These are phyloP conservation scores for Chrysochromulina tobinii DNA, from an alignment of 78 protist species.

Conservation along the genomic window DNA sequence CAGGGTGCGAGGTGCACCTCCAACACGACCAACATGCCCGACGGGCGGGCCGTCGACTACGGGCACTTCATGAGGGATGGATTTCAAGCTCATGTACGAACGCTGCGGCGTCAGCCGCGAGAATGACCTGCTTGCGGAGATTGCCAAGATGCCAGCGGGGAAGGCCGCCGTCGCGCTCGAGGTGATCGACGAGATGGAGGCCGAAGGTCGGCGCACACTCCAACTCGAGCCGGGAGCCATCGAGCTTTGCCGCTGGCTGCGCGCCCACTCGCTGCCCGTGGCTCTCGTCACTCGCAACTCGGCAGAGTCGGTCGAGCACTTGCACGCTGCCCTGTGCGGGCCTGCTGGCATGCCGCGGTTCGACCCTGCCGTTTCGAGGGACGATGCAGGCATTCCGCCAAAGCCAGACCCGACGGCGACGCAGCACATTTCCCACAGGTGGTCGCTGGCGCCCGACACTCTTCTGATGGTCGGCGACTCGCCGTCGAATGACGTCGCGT, in stretches of 20 bases:
- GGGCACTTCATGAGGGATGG: no score
- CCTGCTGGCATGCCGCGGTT: not conserved
- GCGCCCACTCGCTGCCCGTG: not conserved
- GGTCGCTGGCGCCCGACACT: not conserved
- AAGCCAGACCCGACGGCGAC: conserved; percentile 24
- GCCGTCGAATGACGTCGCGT: not conserved
- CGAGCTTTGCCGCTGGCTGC: not conserved
- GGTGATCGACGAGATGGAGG: conserved; percentile 24
- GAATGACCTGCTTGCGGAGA: no score
- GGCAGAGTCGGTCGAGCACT: not conserved
- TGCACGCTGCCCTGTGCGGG: not conserved
- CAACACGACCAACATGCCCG: no score
- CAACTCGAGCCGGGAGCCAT: not conserved
- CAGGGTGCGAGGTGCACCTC: no score
- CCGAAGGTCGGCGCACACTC: not conserved
- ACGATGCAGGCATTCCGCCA: not conserved
- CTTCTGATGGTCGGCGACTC: conserved; percentile 19
- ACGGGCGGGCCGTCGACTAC: no score
- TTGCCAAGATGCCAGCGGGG: not conserved
- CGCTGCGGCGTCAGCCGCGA: no score
- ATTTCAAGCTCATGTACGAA: no score
- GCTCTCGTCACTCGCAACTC: conserved; percentile 29
- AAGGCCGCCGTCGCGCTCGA: not conserved
- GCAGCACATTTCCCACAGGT: not conserved
- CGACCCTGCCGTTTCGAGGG: not conserved